Base-by-base conservation (phyloP, 2,329 filamentous ascomycete genomes). In the Alternaria infectoria region DNA sequence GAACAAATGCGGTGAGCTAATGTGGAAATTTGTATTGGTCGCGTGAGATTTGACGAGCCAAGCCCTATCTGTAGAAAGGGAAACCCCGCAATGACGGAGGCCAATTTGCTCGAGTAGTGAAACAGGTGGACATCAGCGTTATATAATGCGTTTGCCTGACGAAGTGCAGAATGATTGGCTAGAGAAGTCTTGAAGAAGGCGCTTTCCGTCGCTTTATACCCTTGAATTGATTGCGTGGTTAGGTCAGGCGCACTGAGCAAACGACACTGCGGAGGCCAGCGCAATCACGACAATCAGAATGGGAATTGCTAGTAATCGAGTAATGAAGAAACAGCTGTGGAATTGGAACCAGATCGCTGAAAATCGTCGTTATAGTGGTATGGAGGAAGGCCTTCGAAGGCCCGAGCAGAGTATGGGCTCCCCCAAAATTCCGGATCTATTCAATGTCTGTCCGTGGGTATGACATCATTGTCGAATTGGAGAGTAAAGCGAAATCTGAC, bases 401-500 rank as follows among this genome's bases (percentile, higher is more conserved):
- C n/a, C 15, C 5, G 1, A 40, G 36, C n/a, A 9, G 36, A 17
- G 15, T 40, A 40, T 40, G 36, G 36, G 36, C 36, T 40, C n/a
- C 36, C 32, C 36, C 8, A 40, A 11, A 40, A 40, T 40, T 17
- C 5, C 36, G 6, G 9, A 40, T 40, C 8, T 40, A 5, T 40
- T 17, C 36, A 40, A 36, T 8, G n/a, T 13, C 12, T 23, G 19
- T 15, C 9, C 6, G 19, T 12, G 17, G 44, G 15, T 19, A 28
- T 32, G 30, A 25, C 44, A 23, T 28, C 17, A 59, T 7, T 59
- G 28, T n/a, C 65, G 36, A 26, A 62, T 45, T 6, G 63, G 56
- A 23, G 54, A 45, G 36, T 61, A 71, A 3, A 74, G 60, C 5
- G 66, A 59, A 15, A 71, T 36, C 21, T 74, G 71, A 6, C 70